Evolutionary conservation across 176 grass and related monocot species (phyloP).

Genomic region (Raddia guianensis): DNA sequence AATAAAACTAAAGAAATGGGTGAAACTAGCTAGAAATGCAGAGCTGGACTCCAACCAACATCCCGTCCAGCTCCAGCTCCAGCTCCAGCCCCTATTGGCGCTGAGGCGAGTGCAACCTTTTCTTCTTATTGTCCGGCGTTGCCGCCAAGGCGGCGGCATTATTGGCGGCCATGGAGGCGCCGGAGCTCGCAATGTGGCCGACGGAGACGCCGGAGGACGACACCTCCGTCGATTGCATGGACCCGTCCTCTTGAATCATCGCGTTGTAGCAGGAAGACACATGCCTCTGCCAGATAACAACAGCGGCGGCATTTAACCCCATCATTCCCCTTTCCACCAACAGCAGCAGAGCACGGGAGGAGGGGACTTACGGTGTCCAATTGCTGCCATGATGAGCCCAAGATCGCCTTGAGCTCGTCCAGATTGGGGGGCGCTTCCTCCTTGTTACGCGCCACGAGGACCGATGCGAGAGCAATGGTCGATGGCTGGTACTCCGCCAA

Average conservation of each 20-base stretch:
- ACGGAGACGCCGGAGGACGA: conserved; percentile 51
- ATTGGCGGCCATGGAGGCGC: conserved; percentile 49
- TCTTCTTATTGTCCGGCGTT: conserved; percentile 63
- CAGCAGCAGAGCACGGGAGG: neutral
- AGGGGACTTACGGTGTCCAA: conserved; percentile 67
- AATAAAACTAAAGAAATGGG: conserved; percentile 29
- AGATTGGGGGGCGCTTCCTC: conserved; percentile 42
- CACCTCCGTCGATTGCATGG: conserved; percentile 49
- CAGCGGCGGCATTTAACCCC: conserved; percentile 51
- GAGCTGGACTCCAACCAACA: conserved; percentile 35
- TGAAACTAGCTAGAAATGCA: conserved; percentile 34
- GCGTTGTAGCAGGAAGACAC: conserved; percentile 92
- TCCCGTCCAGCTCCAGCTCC: conserved; percentile 31
- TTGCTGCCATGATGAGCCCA: conserved; percentile 50
- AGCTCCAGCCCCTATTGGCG: conserved; percentile 37
- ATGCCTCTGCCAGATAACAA: conserved; percentile 65
- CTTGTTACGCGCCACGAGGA: conserved; percentile 51
- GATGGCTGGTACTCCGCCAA: conserved; percentile 62
- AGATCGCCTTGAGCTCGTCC: conserved; percentile 57
- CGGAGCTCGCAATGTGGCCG: conserved; percentile 41
- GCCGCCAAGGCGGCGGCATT: conserved; percentile 42
- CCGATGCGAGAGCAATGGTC: conserved; percentile 65
- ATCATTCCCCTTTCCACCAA: conserved; percentile 47
- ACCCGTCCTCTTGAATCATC: conserved; percentile 70
- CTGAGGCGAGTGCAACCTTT: conserved; percentile 55